A percentile compares a stretch with the other conserved stretches of the same genome.
These are phyloP conservation scores for Cercophora newfieldiana DNA, from an alignment of 495 filamentous ascomycete species.

Conservation along the genomic window DNA sequence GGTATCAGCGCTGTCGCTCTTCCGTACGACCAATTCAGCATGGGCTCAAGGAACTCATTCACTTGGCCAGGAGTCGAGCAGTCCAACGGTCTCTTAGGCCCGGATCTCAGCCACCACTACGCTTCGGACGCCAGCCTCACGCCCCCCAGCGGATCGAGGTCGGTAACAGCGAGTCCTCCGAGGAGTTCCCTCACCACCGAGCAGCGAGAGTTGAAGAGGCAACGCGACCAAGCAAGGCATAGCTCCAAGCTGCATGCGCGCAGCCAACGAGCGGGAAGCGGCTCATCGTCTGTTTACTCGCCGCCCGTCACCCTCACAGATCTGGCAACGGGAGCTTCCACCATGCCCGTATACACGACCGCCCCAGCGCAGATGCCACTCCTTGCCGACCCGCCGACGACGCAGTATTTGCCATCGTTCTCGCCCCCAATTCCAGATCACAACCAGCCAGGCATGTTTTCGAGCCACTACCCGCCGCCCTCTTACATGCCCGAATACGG, in stretches of 20 bases:
- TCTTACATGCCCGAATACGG: slow-evolving; percentile 40
- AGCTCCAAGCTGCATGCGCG: slow-evolving; percentile 43
- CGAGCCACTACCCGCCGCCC: slow-evolving; percentile 29
- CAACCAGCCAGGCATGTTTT: slow-evolving; percentile 38
- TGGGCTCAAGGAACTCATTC: slow-evolving; percentile 46
- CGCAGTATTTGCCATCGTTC: slow-evolving; percentile 46
- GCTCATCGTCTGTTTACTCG: slow-evolving; percentile 43
- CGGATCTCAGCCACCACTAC: slow-evolving; percentile 37
- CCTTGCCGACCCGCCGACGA: slow-evolving; percentile 43
- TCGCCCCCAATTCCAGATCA: slow-evolving; percentile 46
- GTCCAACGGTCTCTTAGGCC: slow-evolving; percentile 38
- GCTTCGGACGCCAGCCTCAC: slow-evolving; percentile 47
- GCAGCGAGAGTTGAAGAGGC: slow-evolving; percentile 51
- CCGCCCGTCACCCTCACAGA: slow-evolving; percentile 44
- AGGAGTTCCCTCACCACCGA: slow-evolving; percentile 46
- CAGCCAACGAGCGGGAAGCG: slow-evolving; percentile 42
- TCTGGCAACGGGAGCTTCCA: slow-evolving; percentile 36
- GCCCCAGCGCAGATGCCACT: slow-evolving; percentile 47
- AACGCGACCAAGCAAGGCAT: slow-evolving; percentile 48
- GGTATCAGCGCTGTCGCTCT: slow-evolving; percentile 45
- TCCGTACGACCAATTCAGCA: slow-evolving; percentile 46
- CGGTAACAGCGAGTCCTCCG: slow-evolving; percentile 49
- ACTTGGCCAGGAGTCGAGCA: slow-evolving; percentile 49
- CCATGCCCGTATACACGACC: slow-evolving; percentile 48
- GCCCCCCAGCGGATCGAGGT: slow-evolving; percentile 45